Percentiles rank a stretch among this genome's conserved stretches.
phyloP scores from a whole-genome alignment of 345 rosid species.

The Lepidium sativum region DNA sequence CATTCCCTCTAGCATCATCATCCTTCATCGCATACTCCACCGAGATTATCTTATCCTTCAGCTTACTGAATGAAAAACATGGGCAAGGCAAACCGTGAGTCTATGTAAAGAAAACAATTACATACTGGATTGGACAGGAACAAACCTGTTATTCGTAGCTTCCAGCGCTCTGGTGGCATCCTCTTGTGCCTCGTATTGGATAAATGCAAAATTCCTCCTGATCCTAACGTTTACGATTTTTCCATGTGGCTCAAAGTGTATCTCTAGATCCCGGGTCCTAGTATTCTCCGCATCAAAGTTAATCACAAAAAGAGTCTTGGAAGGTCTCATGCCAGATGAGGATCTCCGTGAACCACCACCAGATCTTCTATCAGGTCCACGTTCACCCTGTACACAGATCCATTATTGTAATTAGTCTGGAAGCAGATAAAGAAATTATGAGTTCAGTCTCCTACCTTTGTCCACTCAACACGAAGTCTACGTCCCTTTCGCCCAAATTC shows the following conservation, averaged over 20 bases:
- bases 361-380: conserved; percentile 55
- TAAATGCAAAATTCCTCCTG: conserved; percentile 93
- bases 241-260: conserved; percentile 89
- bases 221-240: conserved; percentile 84
- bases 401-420: conserved; percentile 20
- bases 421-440: conserved; percentile 6
- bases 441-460: conserved; percentile 44
- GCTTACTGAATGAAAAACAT: conserved; percentile 56
- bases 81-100: background rate
- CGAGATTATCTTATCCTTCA: conserved; percentile 76
- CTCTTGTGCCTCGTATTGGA: conserved; percentile 78
- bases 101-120: background rate
- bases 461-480: conserved; percentile 95
- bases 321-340: conserved; percentile 56
- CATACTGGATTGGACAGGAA: background rate
- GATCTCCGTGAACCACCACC: conserved; percentile 53
- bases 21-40: conserved; percentile 93
- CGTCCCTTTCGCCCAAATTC: conserved; percentile 97
- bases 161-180: conserved; percentile 86
- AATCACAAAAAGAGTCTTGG: conserved; percentile 89
- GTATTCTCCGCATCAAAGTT: conserved; percentile 86
- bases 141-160: conserved; percentile 72
- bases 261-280: conserved; percentile 83
- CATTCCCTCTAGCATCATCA: conserved; percentile 70
- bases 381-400: conserved; percentile 54